phyloP scores from a whole-genome alignment of 176 grass and related monocot genomes.

The Pontederia paniculata region DNA sequence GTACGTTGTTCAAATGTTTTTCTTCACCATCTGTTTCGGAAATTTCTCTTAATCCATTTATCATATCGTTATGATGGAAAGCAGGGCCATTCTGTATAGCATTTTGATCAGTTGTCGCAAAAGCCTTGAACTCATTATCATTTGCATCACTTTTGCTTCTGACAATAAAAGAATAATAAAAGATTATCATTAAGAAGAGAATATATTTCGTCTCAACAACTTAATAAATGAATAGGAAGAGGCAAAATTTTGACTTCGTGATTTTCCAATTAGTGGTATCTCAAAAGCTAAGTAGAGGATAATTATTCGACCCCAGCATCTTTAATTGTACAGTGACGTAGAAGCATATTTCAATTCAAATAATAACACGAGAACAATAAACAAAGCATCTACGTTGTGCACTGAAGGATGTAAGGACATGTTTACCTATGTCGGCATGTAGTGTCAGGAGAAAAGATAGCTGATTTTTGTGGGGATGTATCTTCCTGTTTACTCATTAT shows the following conservation, averaged over 20 bases:
- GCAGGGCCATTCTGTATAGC: neutral
- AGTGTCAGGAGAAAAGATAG: conserved; percentile 31
- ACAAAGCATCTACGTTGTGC: too few species aligned
- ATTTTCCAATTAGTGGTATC: too few species aligned
- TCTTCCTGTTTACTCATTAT: conserved; percentile 55
- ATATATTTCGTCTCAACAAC: neutral
- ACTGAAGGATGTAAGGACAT: too few species aligned
- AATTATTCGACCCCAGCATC: too few species aligned
- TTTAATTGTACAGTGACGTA: too few species aligned
- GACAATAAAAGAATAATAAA: neutral
- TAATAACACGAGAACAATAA: too few species aligned
- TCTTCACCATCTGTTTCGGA: conserved; percentile 27
- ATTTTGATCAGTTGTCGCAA: conserved; percentile 1
- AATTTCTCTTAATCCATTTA: conserved; percentile 17
- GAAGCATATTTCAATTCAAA: too few species aligned
- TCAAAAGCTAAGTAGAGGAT: too few species aligned
- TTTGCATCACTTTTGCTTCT: conserved; percentile 7
- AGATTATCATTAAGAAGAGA: neutral
- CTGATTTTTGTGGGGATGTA: conserved; percentile 29
- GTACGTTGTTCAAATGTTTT: conserved; percentile 29
- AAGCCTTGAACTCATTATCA: conserved; percentile 8
- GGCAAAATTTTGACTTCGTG: too few species aligned
- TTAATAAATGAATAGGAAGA: too few species aligned
- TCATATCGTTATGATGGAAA: conserved; percentile 16
- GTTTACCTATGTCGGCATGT: conserved; percentile 30